Evolutionary conservation across 1,284 basidiomycete species (phyloP).

Genomic region (Malassezia vespertilionis): DNA sequence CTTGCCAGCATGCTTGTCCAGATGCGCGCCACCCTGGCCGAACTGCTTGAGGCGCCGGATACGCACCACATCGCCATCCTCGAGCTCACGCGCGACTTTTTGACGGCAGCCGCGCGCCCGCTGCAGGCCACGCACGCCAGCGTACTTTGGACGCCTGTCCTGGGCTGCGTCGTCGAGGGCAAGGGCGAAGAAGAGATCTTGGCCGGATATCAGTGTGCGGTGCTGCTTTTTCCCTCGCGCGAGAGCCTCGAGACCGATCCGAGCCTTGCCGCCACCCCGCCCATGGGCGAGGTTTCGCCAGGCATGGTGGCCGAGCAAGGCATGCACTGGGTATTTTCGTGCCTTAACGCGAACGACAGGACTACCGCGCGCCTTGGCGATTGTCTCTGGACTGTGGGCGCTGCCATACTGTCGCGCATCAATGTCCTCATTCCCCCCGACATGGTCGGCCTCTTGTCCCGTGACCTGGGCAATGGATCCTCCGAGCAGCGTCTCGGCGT

Average conservation of each 20-base stretch:
- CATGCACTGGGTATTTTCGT: too few species aligned
- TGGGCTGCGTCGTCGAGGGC: neutral
- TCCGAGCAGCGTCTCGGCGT: neutral
- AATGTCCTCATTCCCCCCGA: neutral
- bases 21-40: neutral
- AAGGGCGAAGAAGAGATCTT: too few species aligned
- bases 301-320: neutral
- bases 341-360: neutral
- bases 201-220: too few species aligned
- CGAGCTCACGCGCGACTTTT: neutral
- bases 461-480: neutral
- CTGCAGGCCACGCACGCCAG: slow-evolving; percentile 3
- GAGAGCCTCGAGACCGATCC: neutral
- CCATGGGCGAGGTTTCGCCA: neutral
- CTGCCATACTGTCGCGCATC: neutral
- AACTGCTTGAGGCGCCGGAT: neutral
- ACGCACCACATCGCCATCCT: neutral
- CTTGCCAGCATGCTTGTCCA: slow-evolving; percentile 2
- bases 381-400: neutral
- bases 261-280: neutral
- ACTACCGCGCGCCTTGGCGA: neutral
- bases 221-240: too few species aligned
- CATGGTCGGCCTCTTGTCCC: neutral
- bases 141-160: slow-evolving; percentile 4
- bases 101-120: neutral